Evolutionary conservation across 2,329 filamentous ascomycete genomes (phyloP).

Genomic region (Epichloe baconii): DNA sequence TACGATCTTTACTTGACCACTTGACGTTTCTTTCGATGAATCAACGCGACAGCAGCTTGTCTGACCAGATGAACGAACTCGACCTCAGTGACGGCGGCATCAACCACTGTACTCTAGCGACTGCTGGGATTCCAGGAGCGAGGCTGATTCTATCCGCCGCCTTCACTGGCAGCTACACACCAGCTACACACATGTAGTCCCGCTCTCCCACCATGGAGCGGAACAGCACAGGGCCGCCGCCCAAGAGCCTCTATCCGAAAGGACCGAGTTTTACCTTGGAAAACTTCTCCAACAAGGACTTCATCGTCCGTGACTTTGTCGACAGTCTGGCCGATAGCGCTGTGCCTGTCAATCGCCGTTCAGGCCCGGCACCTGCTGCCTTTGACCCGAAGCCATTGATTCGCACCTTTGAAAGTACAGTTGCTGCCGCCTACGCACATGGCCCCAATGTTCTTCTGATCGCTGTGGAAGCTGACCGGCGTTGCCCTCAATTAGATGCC

Average conservation of each 20-base stretch:
- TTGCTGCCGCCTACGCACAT: neutral
- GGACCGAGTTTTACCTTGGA: slow-evolving; percentile 78
- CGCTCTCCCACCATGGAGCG: slow-evolving; percentile 26
- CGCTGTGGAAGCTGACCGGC: neutral
- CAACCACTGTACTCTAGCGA: neutral
- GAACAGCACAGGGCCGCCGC: slow-evolving; percentile 26
- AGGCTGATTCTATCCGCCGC: neutral
- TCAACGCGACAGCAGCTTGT: neutral
- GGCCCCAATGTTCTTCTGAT: neutral
- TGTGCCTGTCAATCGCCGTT: slow-evolving; percentile 67
- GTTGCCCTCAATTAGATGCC: slow-evolving; percentile 31
- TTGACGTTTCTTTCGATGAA: neutral
- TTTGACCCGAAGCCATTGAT: slow-evolving; percentile 98
- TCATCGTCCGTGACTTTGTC: slow-evolving; percentile 96
- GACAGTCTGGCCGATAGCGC: slow-evolving; percentile 82
- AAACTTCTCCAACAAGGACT: slow-evolving; percentile 80
- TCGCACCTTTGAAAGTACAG: slow-evolving; percentile 72
- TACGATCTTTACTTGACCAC: neutral
- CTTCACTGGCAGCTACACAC: slow-evolving; percentile 7
- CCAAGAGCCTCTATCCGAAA: slow-evolving; percentile 60
- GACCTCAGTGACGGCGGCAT: neutral
- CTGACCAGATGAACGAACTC: neutral
- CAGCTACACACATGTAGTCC: slow-evolving; percentile 19
- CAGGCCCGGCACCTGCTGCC: slow-evolving; percentile 46
- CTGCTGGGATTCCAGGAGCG: neutral